phyloP scores from a whole-genome alignment of 768 basidiomycete genomes.

The Solioccasus polychromus region DNA sequence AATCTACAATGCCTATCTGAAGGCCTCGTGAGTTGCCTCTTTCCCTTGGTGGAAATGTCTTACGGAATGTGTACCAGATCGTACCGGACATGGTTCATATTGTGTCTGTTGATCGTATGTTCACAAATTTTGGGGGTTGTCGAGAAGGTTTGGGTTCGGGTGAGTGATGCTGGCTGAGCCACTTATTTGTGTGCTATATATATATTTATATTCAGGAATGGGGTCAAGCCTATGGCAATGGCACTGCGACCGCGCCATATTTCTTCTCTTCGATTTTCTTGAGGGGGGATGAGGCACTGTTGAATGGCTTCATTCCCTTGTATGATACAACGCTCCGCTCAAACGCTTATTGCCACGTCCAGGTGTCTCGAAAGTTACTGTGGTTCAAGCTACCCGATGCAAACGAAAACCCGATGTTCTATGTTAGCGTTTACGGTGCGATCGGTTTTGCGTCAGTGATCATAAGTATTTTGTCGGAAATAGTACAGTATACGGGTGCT shows the following conservation, averaged over 20 bases:
- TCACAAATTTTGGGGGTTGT: slow-evolving; percentile 25
- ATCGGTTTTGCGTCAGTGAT: slow-evolving; percentile 53
- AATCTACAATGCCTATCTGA: slow-evolving; percentile 64
- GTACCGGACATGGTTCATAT: slow-evolving; percentile 30
- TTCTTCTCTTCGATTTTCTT: slow-evolving; percentile 20
- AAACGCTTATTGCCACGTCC: slow-evolving; percentile 17
- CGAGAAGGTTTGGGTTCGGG: slow-evolving; percentile 33
- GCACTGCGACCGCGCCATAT: slow-evolving; percentile 7
- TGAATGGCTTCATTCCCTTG: slow-evolving; percentile 22
- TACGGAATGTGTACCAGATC: slow-evolving; percentile 14
- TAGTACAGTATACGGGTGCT: slow-evolving; percentile 58
- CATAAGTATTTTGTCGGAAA: slow-evolving; percentile 42
- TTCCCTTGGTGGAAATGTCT: not conserved
- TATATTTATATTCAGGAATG: slow-evolving; percentile 27
- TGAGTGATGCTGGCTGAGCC: slow-evolving; percentile 2
- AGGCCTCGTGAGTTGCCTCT: slow-evolving; percentile 51
- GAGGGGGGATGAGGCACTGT: slow-evolving; percentile 29
- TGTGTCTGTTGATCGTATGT: slow-evolving; percentile 20
- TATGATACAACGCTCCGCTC: slow-evolving; percentile 14
- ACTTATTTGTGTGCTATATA: not conserved
- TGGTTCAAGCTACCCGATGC: slow-evolving; percentile 44
- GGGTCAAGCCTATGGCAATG: slow-evolving; percentile 25
- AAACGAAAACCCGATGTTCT: slow-evolving; percentile 66
- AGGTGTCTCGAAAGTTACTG: slow-evolving; percentile 1
- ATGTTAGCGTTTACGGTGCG: slow-evolving; percentile 62